Percentiles rank a stretch among this genome's conserved stretches.
phyloP scores from a whole-genome alignment of 345 rosid species.

The Euphorbia tirucalli region DNA sequence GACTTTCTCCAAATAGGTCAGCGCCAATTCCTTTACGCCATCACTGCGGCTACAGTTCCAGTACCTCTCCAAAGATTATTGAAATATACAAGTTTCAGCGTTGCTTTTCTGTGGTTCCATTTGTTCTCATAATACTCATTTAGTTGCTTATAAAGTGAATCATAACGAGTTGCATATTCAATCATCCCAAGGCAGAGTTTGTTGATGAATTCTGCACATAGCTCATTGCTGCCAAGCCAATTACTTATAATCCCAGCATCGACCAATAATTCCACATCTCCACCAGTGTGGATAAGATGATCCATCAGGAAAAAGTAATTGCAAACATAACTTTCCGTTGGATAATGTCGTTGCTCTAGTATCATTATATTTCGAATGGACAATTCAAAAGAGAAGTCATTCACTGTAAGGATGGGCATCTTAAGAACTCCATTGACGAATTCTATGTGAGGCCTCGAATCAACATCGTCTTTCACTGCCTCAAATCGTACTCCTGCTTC shows the following conservation, averaged over 20 bases:
- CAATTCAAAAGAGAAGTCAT: background rate
- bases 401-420: background rate
- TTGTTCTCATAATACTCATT: no score
- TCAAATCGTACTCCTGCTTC: constrained; percentile 10
- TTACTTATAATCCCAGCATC: background rate
- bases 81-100: no score
- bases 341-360: constrained; percentile 3
- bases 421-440: background rate
- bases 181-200: no score
- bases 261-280: constrained; percentile 9
- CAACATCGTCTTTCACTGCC: no score
- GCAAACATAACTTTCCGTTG: background rate
- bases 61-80: no score
- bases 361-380: background rate
- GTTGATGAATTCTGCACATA: background rate
- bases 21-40: no score
- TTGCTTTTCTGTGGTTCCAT: no score
- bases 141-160: no score
- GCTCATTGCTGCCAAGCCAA: background rate
- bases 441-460: no score
- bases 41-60: no score
- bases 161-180: no score
- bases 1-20: no score
- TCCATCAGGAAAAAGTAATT: background rate
- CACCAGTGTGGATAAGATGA: background rate